Conservation (phyloP, 148 eudicot genomes). For the Selenicereus undatus region DNA sequence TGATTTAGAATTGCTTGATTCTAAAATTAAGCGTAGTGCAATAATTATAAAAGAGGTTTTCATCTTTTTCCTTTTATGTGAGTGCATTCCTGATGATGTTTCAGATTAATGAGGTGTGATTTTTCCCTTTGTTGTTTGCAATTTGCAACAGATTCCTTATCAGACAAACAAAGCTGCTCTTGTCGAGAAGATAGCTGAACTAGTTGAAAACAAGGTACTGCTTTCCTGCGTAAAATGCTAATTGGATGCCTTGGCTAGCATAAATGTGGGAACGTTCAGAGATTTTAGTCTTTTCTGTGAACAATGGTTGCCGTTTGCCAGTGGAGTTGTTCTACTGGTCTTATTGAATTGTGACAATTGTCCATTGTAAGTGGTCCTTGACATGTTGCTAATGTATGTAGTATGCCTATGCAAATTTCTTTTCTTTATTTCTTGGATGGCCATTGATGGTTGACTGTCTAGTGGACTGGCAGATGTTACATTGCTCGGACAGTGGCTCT, state of each 20-base stretch:
- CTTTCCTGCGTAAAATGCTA: conserved; percentile 6
- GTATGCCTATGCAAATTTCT: neutral
- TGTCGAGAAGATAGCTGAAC: conserved; percentile 89
- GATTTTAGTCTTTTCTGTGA: neutral
- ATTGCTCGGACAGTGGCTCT: too few relatives aligned
- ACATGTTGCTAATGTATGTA: neutral
- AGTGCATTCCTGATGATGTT: neutral
- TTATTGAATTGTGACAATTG: neutral
- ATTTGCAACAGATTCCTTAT: conserved; percentile 78
- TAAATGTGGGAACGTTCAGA: conserved; percentile 1
- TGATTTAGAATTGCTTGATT: conserved; percentile 72
- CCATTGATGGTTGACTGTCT: neutral
- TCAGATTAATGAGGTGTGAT: neutral
- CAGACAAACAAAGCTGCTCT: conserved; percentile 95
- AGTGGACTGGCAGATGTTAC: too few relatives aligned
- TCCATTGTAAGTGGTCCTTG: neutral
- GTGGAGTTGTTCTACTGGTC: neutral
- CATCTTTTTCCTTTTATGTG: conserved; percentile 10
- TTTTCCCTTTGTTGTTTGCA: conserved; percentile 16
- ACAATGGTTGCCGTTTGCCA: neutral
- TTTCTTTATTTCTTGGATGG: neutral
- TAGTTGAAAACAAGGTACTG: conserved; percentile 83
- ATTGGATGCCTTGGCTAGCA: neutral
- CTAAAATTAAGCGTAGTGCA: conserved; percentile 69
- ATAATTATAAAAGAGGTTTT: conserved; percentile 87